Evolutionary conservation across 305 asterid genomes (phyloP).

Genomic region (Fraxinus velutina): DNA sequence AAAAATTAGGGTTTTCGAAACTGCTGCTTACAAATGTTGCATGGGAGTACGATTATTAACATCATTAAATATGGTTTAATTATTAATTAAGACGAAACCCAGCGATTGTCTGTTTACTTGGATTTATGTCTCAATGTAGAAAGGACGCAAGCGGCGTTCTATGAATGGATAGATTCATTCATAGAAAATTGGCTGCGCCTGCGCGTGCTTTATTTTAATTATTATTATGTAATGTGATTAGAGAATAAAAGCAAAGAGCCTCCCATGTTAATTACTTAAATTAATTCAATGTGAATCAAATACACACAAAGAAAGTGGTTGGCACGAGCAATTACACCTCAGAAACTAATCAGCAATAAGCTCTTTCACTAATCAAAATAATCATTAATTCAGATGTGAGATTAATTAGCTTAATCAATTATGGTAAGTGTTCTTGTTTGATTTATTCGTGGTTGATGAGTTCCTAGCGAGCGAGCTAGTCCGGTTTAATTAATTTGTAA

Average conservation of each 20-base stretch:
- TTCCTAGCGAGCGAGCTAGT: background rate
- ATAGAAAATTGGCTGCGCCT: slow-evolving; percentile 18
- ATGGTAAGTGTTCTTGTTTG: background rate
- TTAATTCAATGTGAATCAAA: slow-evolving; percentile 4
- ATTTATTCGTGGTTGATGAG: background rate
- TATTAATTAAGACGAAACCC: background rate
- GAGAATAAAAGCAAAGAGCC: background rate
- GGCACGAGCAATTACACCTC: slow-evolving; percentile 9
- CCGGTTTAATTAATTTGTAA: background rate
- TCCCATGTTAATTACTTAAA: slow-evolving; percentile 8
- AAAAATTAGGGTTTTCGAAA: background rate
- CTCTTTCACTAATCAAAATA: background rate
- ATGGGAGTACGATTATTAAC: background rate
- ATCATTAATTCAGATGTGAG: background rate
- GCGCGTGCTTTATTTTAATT: slow-evolving; percentile 29
- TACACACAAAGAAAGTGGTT: slow-evolving; percentile 17
- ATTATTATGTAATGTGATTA: background rate
- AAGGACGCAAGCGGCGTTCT: slow-evolving; percentile 17
- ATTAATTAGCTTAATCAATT: background rate
- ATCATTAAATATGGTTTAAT: background rate
- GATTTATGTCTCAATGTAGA: slow-evolving; percentile 14
- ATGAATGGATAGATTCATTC: slow-evolving; percentile 15
- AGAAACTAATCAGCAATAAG: background rate
- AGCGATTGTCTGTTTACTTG: slow-evolving; percentile 7
- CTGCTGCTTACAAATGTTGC: slow-evolving; percentile 17